phyloP scores from a whole-genome alignment of 306 rosid genomes.

The Rosa persica region DNA sequence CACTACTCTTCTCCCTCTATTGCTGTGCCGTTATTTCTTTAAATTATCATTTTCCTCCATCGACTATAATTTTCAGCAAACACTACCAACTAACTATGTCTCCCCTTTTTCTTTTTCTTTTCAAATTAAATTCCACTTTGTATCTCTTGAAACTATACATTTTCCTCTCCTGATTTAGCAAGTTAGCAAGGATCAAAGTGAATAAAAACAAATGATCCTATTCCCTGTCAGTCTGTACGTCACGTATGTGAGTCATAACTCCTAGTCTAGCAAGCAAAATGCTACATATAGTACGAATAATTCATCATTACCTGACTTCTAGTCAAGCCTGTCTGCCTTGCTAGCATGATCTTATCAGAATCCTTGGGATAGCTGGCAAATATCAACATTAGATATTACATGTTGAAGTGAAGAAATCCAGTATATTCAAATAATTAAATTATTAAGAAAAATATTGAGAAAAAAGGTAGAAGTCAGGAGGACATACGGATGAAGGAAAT shows the following conservation, averaged over 20 bases:
- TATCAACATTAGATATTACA: conserved; percentile 14
- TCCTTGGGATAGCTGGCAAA: conserved; percentile 74
- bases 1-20: neutral
- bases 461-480: conserved; percentile 16
- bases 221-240: neutral
- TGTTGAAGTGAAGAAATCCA: neutral
- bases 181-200: neutral
- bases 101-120: neutral
- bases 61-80: neutral
- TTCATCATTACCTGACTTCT: conserved; percentile 70
- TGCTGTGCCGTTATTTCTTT: neutral
- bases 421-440: conserved; percentile 1
- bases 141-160: neutral
- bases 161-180: neutral
- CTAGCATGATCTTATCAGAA: conserved; percentile 85
- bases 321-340: conserved; percentile 81
- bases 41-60: neutral
- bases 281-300: neutral
- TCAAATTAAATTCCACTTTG: neutral
- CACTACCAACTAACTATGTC: neutral
- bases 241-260: neutral
- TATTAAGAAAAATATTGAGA: neutral
- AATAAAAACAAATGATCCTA: neutral
- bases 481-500: conserved; percentile 84
- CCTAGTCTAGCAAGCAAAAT: neutral